Evolutionary conservation across 108 stramenopile genomes (phyloP).

Genomic region (Aurantiochytrium sp.): DNA sequence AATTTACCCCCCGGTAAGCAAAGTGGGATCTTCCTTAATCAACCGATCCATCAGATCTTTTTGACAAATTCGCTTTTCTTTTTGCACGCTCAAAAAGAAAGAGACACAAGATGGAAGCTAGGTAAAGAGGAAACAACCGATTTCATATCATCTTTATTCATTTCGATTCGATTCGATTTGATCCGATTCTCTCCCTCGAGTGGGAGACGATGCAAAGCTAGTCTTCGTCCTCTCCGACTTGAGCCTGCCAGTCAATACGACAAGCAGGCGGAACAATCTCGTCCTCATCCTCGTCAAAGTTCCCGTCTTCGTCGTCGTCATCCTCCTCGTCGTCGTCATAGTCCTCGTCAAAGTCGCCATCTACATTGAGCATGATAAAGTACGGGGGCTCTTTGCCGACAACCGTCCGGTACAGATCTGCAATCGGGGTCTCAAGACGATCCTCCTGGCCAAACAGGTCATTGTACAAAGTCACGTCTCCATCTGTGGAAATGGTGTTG

Average conservation of each 20-base stretch:
- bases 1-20: no score
- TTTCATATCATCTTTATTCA: no score
- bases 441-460: not conserved
- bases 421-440: not conserved
- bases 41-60: no score
- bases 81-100: no score
- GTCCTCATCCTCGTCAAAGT: not conserved
- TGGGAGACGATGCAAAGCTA: no score
- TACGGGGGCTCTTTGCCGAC: not conserved
- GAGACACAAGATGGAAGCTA: no score
- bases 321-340: not conserved
- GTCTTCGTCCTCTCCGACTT: not conserved
- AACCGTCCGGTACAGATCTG: not conserved
- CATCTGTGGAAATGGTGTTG: not conserved
- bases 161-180: no score
- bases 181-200: no score
- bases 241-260: not conserved
- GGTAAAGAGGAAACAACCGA: no score
- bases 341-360: not conserved
- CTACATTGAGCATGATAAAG: not conserved
- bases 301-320: not conserved
- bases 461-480: not conserved
- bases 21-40: no score
- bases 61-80: no score
- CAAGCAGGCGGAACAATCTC: not conserved